Percentiles rank a stretch among this genome's conserved stretches.
Evolutionary conservation across 768 basidiomycete genomes (phyloP).

Genomic region (Sporobolomyces phaffii): DNA sequence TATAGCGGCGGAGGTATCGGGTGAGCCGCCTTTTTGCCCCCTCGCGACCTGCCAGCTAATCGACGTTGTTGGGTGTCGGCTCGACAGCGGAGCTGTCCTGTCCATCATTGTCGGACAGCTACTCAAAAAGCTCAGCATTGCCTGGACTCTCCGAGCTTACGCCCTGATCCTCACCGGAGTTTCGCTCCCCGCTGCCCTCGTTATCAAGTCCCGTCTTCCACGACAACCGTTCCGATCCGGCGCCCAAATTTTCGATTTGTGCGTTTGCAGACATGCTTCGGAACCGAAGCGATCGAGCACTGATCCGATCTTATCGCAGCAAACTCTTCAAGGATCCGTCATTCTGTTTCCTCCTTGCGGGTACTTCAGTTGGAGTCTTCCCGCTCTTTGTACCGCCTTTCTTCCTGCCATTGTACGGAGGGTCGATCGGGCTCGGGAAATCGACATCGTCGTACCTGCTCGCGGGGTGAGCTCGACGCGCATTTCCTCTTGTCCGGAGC

Average conservation of each 20-base stretch:
- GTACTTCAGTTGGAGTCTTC: slow-evolving; percentile 34
- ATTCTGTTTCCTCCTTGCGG: slow-evolving; percentile 29
- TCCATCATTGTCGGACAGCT: slow-evolving; percentile 28
- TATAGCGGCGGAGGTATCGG: slow-evolving; percentile 39
- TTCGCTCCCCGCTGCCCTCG: slow-evolving; percentile 2
- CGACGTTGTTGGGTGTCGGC: too few species aligned
- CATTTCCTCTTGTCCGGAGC: background rate
- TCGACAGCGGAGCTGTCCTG: slow-evolving; percentile 37
- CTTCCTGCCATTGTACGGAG: slow-evolving; percentile 42
- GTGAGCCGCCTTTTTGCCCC: background rate
- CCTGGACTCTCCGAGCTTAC: slow-evolving; percentile 38
- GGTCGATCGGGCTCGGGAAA: slow-evolving; percentile 32
- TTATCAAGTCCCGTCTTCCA: background rate
- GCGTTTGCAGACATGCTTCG: background rate
- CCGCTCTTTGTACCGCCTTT: slow-evolving; percentile 41
- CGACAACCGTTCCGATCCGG: slow-evolving; percentile 8
- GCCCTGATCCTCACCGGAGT: background rate
- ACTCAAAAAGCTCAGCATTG: slow-evolving; percentile 26
- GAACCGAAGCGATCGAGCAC: background rate
- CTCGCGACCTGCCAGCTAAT: too few species aligned
- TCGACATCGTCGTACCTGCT: slow-evolving; percentile 31
- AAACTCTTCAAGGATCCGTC: slow-evolving; percentile 28
- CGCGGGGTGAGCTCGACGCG: background rate
- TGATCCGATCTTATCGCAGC: background rate
- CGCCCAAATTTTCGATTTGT: slow-evolving; percentile 33